Evolutionary conservation across 2,329 filamentous ascomycete species (phyloP).

Genomic region (Elsinoe ampelina): DNA sequence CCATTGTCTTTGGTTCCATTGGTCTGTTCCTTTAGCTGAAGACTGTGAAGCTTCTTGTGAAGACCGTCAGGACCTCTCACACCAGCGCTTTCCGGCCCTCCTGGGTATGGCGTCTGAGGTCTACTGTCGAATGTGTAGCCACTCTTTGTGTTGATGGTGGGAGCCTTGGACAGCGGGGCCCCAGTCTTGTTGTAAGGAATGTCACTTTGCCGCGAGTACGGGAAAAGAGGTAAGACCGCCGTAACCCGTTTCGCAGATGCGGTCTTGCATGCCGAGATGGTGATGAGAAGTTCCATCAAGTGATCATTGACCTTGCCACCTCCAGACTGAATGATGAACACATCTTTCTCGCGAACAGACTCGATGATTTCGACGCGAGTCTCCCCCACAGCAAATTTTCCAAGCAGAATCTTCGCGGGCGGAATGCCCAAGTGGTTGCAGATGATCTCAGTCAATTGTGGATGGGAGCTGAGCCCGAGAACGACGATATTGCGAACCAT

Average conservation of each 20-base stretch:
- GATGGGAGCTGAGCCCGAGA: slow-evolving; percentile 87
- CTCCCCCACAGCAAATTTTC: slow-evolving; percentile 92
- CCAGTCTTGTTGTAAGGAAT: slow-evolving; percentile 94
- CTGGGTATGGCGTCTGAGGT: slow-evolving; percentile 72
- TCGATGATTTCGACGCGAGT: slow-evolving; percentile 93
- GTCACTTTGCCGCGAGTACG: slow-evolving; percentile 92
- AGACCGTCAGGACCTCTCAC: slow-evolving; percentile 62
- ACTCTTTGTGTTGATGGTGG: slow-evolving; percentile 41
- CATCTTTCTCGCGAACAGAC: slow-evolving; percentile 94
- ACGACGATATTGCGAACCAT: slow-evolving; percentile 97
- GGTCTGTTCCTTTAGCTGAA: slow-evolving; percentile 52
- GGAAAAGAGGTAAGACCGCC: slow-evolving; percentile 88
- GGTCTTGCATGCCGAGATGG: slow-evolving; percentile 95
- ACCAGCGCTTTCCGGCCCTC: slow-evolving; percentile 56
- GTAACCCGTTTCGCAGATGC: slow-evolving; percentile 89
- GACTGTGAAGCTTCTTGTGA: slow-evolving; percentile 62
- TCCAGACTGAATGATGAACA: slow-evolving; percentile 94
- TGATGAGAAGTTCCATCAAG: slow-evolving; percentile 93
- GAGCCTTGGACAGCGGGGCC: slow-evolving; percentile 69
- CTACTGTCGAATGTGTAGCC: slow-evolving; percentile 82
- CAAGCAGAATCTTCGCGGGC: slow-evolving; percentile 71
- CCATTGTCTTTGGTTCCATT: slow-evolving; percentile 16
- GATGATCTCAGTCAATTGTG: slow-evolving; percentile 73
- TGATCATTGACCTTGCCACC: slow-evolving; percentile 92
- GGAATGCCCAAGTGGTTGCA: slow-evolving; percentile 82